Evolutionary conservation across 2,329 filamentous ascomycete genomes (phyloP).

Genomic region (Hymenoscyphus repandus): DNA sequence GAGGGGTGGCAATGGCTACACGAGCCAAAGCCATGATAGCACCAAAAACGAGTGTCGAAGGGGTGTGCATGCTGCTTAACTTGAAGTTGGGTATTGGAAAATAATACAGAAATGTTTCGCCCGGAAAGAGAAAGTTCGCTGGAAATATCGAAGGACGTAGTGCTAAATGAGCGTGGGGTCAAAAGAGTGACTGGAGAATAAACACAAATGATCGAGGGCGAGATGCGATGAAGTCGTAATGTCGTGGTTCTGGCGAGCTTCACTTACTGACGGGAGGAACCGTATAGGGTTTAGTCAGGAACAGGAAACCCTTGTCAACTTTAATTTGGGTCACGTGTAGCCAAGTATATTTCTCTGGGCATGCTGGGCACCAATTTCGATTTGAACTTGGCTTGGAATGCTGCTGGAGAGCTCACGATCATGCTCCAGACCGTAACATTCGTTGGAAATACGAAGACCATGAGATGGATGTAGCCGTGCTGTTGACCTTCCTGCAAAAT

Average conservation of each 20-base stretch:
- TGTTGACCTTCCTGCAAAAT: neutral
- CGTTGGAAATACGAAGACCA: too few species aligned
- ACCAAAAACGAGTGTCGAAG: conserved; percentile 20
- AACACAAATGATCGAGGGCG: neutral
- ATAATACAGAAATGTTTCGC: neutral
- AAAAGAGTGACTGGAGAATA: conserved; percentile 17
- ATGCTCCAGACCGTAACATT: too few species aligned
- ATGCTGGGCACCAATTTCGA: too few species aligned
- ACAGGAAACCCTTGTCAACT: too few species aligned
- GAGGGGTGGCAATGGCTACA: conserved; percentile 22
- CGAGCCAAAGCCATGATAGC: conserved; percentile 17
- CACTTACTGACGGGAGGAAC: too few species aligned
- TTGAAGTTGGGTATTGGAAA: conserved; percentile 11
- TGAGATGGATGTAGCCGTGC: neutral
- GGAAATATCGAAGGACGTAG: conserved; percentile 17
- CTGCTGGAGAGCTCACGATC: too few species aligned
- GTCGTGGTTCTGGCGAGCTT: neutral
- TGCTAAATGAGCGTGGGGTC: conserved; percentile 17
- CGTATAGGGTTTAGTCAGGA: too few species aligned
- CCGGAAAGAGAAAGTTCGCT: too few species aligned
- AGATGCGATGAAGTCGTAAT: conserved; percentile 9
- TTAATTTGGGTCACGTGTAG: too few species aligned
- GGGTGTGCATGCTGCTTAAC: conserved; percentile 20
- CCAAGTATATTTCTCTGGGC: too few species aligned
- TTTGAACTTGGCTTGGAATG: too few species aligned